Percentiles rank a stretch among this genome's conserved stretches.
These are phyloP conservation scores for Podila verticillata DNA, from an alignment of 192 early-diverging fungal species.

Conservation along the genomic window DNA sequence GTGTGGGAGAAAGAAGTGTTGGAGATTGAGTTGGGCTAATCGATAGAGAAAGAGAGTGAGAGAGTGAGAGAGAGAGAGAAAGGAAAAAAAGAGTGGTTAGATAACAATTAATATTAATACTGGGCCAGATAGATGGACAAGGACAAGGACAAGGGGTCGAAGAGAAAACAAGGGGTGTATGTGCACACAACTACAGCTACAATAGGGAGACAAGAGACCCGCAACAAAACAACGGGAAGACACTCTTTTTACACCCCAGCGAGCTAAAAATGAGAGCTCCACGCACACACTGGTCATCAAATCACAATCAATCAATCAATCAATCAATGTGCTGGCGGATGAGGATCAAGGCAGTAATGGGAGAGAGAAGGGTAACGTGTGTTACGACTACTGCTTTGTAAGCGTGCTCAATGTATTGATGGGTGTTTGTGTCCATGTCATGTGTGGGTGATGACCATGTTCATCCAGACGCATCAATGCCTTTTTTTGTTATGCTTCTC, in stretches of 20 bases:
- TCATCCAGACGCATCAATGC: no score
- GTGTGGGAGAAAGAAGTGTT: not conserved
- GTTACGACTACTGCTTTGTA: no score
- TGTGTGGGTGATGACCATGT: no score
- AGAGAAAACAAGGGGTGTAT: constrained; percentile 4
- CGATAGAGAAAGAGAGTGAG: not conserved
- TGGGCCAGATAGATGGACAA: not conserved
- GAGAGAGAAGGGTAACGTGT: not conserved
- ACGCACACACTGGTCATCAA: not conserved
- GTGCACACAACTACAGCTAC: not conserved
- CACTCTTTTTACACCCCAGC: not conserved
- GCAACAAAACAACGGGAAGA: constrained; percentile 2
- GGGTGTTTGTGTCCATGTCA: no score
- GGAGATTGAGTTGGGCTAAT: constrained; percentile 28
- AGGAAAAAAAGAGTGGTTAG: not conserved
- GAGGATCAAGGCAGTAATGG: not conserved
- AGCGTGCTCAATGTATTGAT: no score
- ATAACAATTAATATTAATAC: not conserved
- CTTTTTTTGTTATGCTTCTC: no score
- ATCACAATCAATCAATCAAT: no score
- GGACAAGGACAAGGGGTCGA: not conserved
- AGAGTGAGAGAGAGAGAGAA: constrained; percentile 6
- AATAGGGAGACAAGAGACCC: no score
- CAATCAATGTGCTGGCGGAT: not conserved
- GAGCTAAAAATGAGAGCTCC: not conserved